Evolutionary conservation across 169 alveolate genomes (phyloP).

Genomic region (Cyclospora cayetanensis): DNA sequence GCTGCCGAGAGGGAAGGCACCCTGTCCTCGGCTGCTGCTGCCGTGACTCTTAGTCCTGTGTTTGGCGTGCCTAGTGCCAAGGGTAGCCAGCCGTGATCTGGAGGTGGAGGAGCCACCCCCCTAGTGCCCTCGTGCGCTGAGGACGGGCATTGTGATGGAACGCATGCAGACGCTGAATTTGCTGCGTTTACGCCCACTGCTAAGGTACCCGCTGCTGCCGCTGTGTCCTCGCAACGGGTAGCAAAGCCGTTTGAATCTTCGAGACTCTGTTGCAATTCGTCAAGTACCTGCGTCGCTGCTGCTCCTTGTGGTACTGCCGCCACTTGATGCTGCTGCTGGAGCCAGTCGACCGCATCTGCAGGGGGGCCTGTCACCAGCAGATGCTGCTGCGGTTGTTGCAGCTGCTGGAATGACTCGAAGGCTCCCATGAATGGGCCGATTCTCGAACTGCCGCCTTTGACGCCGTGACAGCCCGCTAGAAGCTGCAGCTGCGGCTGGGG

Average conservation of each 20-base stretch:
- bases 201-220: neutral
- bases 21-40: neutral
- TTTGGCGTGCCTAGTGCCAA: neutral
- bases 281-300: too few relatives aligned
- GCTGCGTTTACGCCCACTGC: too few relatives aligned
- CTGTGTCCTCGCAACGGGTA: conserved; percentile 9
- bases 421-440: neutral
- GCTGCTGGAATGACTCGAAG: too few relatives aligned
- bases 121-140: neutral
- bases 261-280: too few relatives aligned
- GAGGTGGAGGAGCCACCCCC: neutral
- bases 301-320: too few relatives aligned
- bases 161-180: too few relatives aligned
- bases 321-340: too few relatives aligned
- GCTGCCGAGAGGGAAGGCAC: too few relatives aligned
- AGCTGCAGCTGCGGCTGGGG: neutral
- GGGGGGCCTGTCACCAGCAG: too few relatives aligned
- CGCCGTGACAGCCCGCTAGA: neutral
- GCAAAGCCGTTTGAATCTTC: too few relatives aligned
- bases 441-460: neutral
- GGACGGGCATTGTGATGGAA: neutral
- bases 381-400: neutral
- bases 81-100: neutral
- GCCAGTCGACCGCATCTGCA: too few relatives aligned
- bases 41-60: neutral